Conservation (phyloP, 495 filamentous ascomycete genomes). For the Penicillium atrosanguineum region DNA sequence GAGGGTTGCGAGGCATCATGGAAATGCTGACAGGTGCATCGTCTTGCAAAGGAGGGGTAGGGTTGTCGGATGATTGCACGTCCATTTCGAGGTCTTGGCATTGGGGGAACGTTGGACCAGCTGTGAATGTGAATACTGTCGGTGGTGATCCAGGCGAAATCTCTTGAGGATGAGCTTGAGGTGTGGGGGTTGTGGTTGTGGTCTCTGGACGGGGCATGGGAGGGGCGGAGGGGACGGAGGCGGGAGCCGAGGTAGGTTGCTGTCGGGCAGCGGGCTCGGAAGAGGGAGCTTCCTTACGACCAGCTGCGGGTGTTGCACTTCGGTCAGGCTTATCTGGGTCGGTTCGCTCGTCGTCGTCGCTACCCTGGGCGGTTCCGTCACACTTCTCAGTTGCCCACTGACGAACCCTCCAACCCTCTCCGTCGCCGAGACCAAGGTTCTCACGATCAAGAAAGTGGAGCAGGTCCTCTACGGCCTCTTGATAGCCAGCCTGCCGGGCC, state of each 20-base stretch:
- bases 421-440: slow-evolving; percentile 70
- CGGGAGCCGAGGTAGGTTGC: slow-evolving; percentile 32
- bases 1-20: slow-evolving; percentile 49
- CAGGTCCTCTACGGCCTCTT: slow-evolving; percentile 90
- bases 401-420: slow-evolving; percentile 76
- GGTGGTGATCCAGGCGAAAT: slow-evolving; percentile 33
- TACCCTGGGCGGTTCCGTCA: slow-evolving; percentile 59
- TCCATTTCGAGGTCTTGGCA: slow-evolving; percentile 63
- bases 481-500: slow-evolving; percentile 76
- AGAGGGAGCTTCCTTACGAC: slow-evolving; percentile 49
- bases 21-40: slow-evolving; percentile 50
- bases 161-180: slow-evolving; percentile 23
- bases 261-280: slow-evolving; percentile 30
- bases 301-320: slow-evolving; percentile 59
- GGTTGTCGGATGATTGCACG: slow-evolving; percentile 49
- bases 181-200: slow-evolving; percentile 16
- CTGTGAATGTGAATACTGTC: slow-evolving; percentile 63
- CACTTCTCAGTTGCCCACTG: slow-evolving; percentile 81
- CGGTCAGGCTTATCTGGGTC: slow-evolving; percentile 52
- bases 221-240: slow-evolving; percentile 39
- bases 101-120: slow-evolving; percentile 61
- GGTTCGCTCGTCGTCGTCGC: slow-evolving; percentile 67
- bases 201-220: slow-evolving; percentile 28
- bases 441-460: slow-evolving; percentile 79
- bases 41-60: slow-evolving; percentile 29